Percentiles rank a stretch among this genome's conserved stretches.
phyloP scores from a whole-genome alignment of 192 early-diverging fungal species.

The Entophlyctis luteolus region DNA sequence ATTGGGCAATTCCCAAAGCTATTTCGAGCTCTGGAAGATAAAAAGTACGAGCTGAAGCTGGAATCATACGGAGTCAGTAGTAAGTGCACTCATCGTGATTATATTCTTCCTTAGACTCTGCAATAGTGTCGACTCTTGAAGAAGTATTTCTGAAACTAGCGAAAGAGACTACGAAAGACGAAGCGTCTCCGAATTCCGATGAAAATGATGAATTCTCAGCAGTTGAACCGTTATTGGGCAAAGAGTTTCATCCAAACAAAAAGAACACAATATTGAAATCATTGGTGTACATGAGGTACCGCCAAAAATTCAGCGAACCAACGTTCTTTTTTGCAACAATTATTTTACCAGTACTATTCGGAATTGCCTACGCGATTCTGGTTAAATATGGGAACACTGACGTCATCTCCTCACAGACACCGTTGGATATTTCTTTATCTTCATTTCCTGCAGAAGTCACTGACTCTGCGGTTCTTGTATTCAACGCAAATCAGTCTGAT shows the following conservation, averaged over 20 bases:
- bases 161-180: background rate
- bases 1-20: background rate
- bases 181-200: background rate
- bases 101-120: background rate
- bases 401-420: no score
- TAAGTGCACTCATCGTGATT: no score
- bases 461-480: no score
- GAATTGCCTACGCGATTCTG: background rate
- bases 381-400: no score
- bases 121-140: constrained; percentile 8
- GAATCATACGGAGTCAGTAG: background rate
- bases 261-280: background rate
- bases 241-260: background rate
- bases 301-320: background rate
- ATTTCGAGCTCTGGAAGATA: background rate
- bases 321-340: background rate
- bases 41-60: background rate
- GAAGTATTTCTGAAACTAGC: constrained; percentile 17
- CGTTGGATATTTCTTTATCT: no score
- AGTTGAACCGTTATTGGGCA: background rate
- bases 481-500: no score
- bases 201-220: background rate
- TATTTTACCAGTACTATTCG: background rate
- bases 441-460: no score
- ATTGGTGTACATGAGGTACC: background rate